Evolutionary conservation across 306 rosid genomes (phyloP).

Genomic region (Trifolium dubium): DNA sequence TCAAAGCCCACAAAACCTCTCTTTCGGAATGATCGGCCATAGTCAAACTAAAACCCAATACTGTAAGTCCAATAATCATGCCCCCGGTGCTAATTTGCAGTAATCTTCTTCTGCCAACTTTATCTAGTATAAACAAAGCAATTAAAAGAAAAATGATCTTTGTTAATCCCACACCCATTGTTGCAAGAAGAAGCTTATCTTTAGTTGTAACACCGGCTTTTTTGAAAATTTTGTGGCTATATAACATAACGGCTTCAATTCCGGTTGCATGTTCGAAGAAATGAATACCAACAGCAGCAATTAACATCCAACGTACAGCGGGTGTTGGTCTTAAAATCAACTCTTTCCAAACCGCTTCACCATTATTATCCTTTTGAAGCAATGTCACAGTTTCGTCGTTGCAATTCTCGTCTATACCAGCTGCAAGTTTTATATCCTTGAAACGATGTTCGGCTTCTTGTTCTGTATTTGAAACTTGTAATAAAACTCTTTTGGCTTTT

Average conservation of each 20-base stretch:
- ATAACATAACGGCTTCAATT: constrained; percentile 78
- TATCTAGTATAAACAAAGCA: constrained; percentile 64
- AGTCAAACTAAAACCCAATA: constrained; percentile 65
- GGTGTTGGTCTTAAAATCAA: constrained; percentile 59
- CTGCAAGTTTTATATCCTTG: constrained; percentile 63
- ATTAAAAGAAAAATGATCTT: constrained; percentile 53
- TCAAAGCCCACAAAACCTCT: constrained; percentile 58
- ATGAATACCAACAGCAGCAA: constrained; percentile 73
- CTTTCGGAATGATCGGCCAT: constrained; percentile 49
- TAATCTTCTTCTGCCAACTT: constrained; percentile 60
- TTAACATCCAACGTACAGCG: constrained; percentile 65
- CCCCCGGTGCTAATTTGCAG: constrained; percentile 63
- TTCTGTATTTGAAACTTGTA: constrained; percentile 47
- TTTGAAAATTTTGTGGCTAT: constrained; percentile 77
- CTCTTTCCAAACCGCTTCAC: constrained; percentile 72
- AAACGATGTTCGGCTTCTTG: constrained; percentile 68
- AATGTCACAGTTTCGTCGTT: constrained; percentile 31
- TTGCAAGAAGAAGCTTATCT: constrained; percentile 69
- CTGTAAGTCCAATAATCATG: constrained; percentile 48
- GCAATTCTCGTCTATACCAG: constrained; percentile 54
- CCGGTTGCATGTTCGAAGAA: constrained; percentile 83
- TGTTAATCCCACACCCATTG: constrained; percentile 69
- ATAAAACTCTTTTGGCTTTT: constrained; percentile 52
- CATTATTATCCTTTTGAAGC: not conserved
- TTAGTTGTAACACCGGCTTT: constrained; percentile 68